Percentiles rank a stretch among this genome's conserved stretches.
Evolutionary conservation across 768 basidiomycete genomes (phyloP).

Genomic region (Mycena capillaripes): DNA sequence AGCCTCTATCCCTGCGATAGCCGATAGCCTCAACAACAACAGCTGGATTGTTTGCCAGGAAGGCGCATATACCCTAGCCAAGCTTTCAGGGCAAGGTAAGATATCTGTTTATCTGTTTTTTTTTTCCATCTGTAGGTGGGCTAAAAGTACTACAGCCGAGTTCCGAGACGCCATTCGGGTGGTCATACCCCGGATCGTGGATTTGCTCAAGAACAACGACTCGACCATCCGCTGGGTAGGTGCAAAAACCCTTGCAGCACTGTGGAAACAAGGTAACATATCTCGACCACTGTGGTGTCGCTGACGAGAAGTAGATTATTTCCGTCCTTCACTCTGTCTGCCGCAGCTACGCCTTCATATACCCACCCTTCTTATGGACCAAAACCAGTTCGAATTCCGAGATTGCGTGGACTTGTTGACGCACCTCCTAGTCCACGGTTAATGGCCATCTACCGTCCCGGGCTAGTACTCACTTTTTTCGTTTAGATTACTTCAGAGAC

Average conservation of each 20-base stretch:
- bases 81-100: not conserved
- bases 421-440: not conserved
- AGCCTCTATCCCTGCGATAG: not conserved
- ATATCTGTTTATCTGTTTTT: too few relatives aligned
- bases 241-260: not conserved
- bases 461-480: not conserved
- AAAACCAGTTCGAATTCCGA: not conserved
- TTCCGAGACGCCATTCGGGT: not conserved
- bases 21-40: not conserved
- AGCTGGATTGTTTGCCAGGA: not conserved
- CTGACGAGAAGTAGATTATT: not conserved
- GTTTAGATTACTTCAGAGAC: not conserved
- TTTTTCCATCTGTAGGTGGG: not conserved
- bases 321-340: not conserved
- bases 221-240: not conserved
- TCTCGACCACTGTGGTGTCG: not conserved
- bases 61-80: not conserved
- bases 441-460: not conserved
- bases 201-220: not conserved
- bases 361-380: not conserved
- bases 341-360: not conserved
- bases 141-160: not conserved
- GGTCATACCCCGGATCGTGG: not conserved
- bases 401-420: not conserved
- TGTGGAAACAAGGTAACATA: not conserved